Percentiles rank a stretch among this genome's conserved stretches.
Conservation (phyloP, 352 stramenopile genomes). For the Phytophthora cryptogea region DNA sequence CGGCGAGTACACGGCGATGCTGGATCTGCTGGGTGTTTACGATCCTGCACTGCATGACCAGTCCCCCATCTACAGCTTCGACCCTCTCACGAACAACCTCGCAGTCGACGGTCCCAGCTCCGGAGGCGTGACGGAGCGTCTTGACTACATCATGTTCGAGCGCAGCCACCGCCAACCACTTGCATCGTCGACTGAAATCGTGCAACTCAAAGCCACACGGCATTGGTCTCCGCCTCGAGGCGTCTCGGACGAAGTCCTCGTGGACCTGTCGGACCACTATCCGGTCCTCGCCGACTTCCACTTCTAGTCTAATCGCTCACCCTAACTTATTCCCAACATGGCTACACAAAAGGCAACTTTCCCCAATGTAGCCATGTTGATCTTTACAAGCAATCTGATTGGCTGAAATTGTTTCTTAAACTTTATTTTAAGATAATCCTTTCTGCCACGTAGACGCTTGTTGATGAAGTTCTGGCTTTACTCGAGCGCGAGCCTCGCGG, state of each 20-base stretch:
- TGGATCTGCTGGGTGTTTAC: conserved; percentile 38
- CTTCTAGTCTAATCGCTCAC: conserved; percentile 30
- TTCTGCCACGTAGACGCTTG: conserved; percentile 30
- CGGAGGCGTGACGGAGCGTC: conserved; percentile 52
- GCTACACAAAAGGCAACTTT: conserved; percentile 3
- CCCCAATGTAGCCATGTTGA: too few species aligned
- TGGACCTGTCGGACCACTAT: conserved; percentile 76
- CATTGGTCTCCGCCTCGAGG: conserved; percentile 36
- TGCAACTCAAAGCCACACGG: conserved; percentile 60
- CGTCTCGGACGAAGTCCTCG: conserved; percentile 33
- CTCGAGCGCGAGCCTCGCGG: conserved; percentile 79
- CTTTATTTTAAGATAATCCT: conserved; percentile 5
- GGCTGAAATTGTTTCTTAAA: neutral
- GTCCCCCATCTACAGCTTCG: conserved; percentile 62
- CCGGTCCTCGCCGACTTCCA: conserved; percentile 60
- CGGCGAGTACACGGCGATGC: conserved; percentile 58
- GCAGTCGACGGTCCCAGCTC: conserved; percentile 66
- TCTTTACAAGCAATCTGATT: conserved; percentile 9
- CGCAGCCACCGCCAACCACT: conserved; percentile 40
- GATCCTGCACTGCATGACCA: conserved; percentile 38
- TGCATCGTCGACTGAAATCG: conserved; percentile 35
- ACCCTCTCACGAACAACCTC: conserved; percentile 60
- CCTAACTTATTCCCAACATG: conserved; percentile 27
- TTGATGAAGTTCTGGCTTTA: conserved; percentile 91
- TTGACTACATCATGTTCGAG: conserved; percentile 67